Conservation (phyloP, 2,329 filamentous ascomycete genomes). For the Nannizziopsis barbatae region DNA sequence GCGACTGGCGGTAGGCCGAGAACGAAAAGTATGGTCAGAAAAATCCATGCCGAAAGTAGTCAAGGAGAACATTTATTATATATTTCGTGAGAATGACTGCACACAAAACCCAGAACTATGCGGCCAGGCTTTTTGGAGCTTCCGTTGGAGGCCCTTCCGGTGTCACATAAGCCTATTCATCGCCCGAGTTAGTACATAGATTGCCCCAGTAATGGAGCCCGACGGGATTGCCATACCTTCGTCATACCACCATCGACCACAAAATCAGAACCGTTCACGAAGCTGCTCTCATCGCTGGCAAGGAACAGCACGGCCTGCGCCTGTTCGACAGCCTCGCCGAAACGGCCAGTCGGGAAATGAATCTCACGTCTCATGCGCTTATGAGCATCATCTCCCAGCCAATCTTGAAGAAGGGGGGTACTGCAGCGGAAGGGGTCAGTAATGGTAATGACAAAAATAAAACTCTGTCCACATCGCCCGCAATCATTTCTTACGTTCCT, state of each 20-base stretch:
- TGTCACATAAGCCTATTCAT: constrained; percentile 57
- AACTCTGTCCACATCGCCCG: neutral
- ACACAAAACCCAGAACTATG: neutral
- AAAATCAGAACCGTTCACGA: constrained; percentile 85
- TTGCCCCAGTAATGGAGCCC: neutral
- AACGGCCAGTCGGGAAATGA: constrained; percentile 78
- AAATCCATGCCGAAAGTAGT: too few species aligned
- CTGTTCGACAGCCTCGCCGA: constrained; percentile 89
- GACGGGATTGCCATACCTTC: constrained; percentile 41
- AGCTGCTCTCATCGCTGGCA: constrained; percentile 77
- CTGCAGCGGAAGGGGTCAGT: constrained; percentile 23
- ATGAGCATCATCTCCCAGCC: constrained; percentile 73
- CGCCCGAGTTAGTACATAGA: neutral
- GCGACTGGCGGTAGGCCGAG: too few species aligned
- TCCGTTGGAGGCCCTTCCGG: constrained; percentile 46
- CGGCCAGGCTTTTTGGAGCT: constrained; percentile 42
- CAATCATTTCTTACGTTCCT: too few species aligned
- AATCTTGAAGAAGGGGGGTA: constrained; percentile 84
- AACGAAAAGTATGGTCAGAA: too few species aligned
- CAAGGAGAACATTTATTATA: too few species aligned
- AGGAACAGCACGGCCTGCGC: constrained; percentile 80
- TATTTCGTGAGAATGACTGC: neutral
- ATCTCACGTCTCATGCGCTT: constrained; percentile 77
- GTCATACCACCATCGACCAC: constrained; percentile 94
- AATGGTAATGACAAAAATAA: neutral